phyloP scores from a whole-genome alignment of 2,329 filamentous ascomycete genomes.

The Colletotrichum noveboracense region DNA sequence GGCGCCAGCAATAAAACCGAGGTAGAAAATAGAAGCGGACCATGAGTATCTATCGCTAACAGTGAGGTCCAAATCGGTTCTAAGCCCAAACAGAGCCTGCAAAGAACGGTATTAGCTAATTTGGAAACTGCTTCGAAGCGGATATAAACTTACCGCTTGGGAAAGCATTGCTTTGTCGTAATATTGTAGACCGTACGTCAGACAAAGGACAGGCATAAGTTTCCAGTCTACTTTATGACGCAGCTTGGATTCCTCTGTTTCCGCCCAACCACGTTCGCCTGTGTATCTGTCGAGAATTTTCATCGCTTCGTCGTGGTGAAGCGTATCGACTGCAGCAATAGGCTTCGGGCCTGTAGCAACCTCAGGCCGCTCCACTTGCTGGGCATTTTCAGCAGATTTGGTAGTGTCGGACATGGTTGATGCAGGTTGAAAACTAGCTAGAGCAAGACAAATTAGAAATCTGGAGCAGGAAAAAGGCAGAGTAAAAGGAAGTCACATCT shows the following conservation, averaged over 20 bases:
- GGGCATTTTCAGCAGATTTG: slow-evolving; percentile 20
- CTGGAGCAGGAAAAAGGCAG: background rate
- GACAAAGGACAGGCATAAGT: slow-evolving; percentile 45
- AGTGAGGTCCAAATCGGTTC: slow-evolving; percentile 29
- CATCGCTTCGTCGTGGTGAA: slow-evolving; percentile 43
- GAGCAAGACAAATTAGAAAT: background rate
- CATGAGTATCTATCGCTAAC: slow-evolving; percentile 32
- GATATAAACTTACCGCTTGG: slow-evolving; percentile 38
- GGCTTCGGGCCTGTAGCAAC: background rate
- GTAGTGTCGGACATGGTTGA: slow-evolving; percentile 11
- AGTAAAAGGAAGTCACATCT: background rate
- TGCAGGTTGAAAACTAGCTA: background rate
- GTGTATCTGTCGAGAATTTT: slow-evolving; percentile 44
- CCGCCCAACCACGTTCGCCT: slow-evolving; percentile 46
- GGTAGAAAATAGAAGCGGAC: slow-evolving; percentile 37
- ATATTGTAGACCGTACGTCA: slow-evolving; percentile 35
- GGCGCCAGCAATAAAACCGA: slow-evolving; percentile 35
- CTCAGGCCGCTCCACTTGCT: slow-evolving; percentile 8
- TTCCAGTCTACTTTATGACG: slow-evolving; percentile 46
- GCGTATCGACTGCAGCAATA: slow-evolving; percentile 30
- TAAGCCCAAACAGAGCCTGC: slow-evolving; percentile 30
- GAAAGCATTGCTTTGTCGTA: slow-evolving; percentile 28
- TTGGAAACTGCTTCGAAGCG: slow-evolving; percentile 36
- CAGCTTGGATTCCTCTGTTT: slow-evolving; percentile 45
- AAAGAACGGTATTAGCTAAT: slow-evolving; percentile 38